phyloP scores from a whole-genome alignment of 306 rosid genomes.

The Malus orientalis region DNA sequence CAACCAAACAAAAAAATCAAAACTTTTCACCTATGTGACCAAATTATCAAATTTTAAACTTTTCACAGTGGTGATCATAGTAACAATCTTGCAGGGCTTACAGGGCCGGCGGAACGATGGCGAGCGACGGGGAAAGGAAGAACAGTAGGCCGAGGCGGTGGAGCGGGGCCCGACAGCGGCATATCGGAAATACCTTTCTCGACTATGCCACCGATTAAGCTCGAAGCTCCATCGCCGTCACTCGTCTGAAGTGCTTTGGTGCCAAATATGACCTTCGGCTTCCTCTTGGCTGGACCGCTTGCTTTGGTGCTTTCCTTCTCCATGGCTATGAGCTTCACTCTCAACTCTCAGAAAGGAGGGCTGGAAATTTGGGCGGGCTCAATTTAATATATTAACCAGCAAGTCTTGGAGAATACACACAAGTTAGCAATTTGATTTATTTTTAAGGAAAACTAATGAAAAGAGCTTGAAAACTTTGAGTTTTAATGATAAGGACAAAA shows the following conservation, averaged over 20 bases:
- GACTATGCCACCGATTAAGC: conserved; percentile 59
- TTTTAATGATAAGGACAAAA: too few species aligned
- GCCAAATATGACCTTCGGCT: conserved; percentile 26
- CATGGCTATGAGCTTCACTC: conserved; percentile 15
- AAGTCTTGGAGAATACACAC: background rate
- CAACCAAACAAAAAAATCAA: background rate
- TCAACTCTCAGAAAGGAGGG: background rate
- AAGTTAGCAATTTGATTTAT: too few species aligned
- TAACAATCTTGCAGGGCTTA: conserved; percentile 11
- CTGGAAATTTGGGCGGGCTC: background rate
- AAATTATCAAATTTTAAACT: background rate
- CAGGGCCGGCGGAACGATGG: conserved; percentile 90
- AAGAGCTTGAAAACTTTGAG: too few species aligned
- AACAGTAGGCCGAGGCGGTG: conserved; percentile 55
- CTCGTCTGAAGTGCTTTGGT: conserved; percentile 31
- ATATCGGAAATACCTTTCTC: conserved; percentile 68
- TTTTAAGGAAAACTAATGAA: too few species aligned
- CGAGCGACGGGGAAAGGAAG: conserved; percentile 91
- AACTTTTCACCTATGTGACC: background rate
- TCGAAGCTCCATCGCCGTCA: conserved; percentile 24
- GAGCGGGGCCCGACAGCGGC: conserved; percentile 9
- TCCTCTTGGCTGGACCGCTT: conserved; percentile 14
- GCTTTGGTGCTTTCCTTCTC: conserved; percentile 35
- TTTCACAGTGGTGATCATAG: background rate
- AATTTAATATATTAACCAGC: background rate